Evolutionary conservation across 1,284 basidiomycete genomes (phyloP).

Genomic region (Fomitopsis schrenkii): DNA sequence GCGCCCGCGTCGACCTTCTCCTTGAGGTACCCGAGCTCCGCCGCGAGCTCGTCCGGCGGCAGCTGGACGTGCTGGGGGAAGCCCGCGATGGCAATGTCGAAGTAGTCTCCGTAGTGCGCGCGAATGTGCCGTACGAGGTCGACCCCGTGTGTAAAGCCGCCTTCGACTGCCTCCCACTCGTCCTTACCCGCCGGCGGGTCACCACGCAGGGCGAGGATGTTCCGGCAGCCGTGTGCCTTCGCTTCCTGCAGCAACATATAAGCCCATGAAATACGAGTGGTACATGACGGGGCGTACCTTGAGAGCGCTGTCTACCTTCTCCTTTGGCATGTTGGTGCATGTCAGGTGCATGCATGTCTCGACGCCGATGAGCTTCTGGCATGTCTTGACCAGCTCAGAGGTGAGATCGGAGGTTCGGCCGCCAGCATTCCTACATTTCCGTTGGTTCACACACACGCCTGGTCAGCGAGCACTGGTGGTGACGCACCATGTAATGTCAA

Average conservation of each 20-base stretch:
- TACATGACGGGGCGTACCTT: constrained; percentile 44
- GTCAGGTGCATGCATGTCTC: constrained; percentile 99
- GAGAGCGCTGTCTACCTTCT: constrained; percentile 91
- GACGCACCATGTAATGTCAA: constrained; percentile 92
- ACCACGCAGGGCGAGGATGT: constrained; percentile 93
- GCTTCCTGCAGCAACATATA: constrained; percentile 61
- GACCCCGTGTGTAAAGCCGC: constrained; percentile 84
- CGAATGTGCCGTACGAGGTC: constrained; percentile 91
- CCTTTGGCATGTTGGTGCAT: constrained; percentile 96
- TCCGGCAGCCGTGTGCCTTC: constrained; percentile 88
- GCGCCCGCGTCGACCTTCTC: constrained; percentile 86
- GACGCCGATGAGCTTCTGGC: constrained; percentile 87
- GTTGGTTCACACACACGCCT: constrained; percentile 5
- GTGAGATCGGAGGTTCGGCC: constrained; percentile 92
- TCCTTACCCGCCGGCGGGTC: constrained; percentile 89
- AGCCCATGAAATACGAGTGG: constrained; percentile 15
- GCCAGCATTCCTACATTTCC: constrained; percentile 79
- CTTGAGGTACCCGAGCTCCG: constrained; percentile 86
- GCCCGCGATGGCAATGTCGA: constrained; percentile 91
- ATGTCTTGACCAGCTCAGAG: constrained; percentile 94
- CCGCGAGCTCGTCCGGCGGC: constrained; percentile 69
- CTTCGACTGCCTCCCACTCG: constrained; percentile 88
- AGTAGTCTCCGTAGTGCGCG: constrained; percentile 79
- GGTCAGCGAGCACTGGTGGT: constrained; percentile 4
- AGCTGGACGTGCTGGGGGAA: constrained; percentile 76